Evolutionary conservation across 306 rosid genomes (phyloP), one percentile per base, ranked within the genome.

Genomic region (Biancaea sappan): DNA sequence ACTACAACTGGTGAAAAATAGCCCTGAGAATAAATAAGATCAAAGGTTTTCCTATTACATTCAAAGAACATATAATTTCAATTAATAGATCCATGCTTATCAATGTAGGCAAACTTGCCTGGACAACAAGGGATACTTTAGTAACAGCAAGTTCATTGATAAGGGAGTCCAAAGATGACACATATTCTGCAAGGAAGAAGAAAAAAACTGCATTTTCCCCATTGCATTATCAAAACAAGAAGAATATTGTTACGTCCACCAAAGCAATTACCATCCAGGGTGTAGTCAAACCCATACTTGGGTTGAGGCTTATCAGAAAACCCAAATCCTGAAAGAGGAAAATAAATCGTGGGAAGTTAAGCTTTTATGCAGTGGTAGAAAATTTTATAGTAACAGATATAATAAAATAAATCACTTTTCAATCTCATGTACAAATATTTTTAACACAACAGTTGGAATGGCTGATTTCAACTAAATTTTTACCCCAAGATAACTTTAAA

Each of bases 291-390:
- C 2, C 98, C 98, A 86, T 93, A 93, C 82, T 66, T 83, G 21
- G 96, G 98, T 80, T 93, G 98, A 62, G 98, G 96, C 81, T 93
- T 90, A 80, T 93, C 98, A 54, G 98, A 93, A 80, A 87, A 88
- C 62, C 98, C 98, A 59, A 93, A 93, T 68, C 98, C 98, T 93
- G 86, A 57, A 31, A 83, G 21, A 71, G 72, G 26, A 81, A 19
- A 66, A 22, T 34, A 66, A 80, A 38, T 69, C 15, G 47, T 79
- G 64, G 80, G 67, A 73, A 21, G 10, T 60, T 46, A 16, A 52
- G 16, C 18, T 43, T 60, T 79, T 63, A 50, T 22, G 48, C 52
- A 63, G 14, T 51, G 1, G 37, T 57, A 34, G 53, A 51, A 35
- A 61, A 40, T 24, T 50, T 47, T 35, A 26, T 6, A n/a, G 43